Conservation (phyloP, 2,329 filamentous ascomycete species). For the Xylariaceae sp. region DNA sequence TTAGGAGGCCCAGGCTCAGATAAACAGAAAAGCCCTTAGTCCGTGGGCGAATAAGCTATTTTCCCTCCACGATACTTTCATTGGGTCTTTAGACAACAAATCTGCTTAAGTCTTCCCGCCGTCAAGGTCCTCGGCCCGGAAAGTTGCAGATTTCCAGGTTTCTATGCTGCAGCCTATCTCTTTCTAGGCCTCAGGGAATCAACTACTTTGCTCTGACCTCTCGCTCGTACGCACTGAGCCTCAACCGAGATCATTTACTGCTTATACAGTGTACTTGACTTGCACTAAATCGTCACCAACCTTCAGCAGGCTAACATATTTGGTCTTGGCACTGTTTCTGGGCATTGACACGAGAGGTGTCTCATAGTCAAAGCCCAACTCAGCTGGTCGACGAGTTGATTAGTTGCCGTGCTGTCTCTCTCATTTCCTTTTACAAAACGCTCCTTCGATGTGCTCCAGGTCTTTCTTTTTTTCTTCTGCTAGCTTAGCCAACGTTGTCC, state of each 20-base stretch:
- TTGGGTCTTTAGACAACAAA: conserved; percentile 8
- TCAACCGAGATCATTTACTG: too few species aligned
- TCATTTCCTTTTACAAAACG: not conserved
- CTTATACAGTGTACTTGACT: conserved; percentile 10
- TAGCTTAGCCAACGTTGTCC: not conserved
- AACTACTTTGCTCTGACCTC: conserved; percentile 5
- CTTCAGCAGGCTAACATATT: conserved; percentile 19
- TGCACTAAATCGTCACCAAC: conserved; percentile 11
- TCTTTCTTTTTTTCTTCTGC: too few species aligned
- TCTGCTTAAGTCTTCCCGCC: conserved; percentile 1
- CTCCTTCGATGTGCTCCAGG: conserved; percentile 5
- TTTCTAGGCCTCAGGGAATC: conserved; percentile 13
- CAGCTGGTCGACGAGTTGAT: conserved; percentile 5
- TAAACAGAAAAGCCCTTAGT: conserved; percentile 18
- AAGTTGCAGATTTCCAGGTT: conserved; percentile 4
- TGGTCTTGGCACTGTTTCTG: conserved; percentile 5
- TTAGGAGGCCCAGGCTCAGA: conserved; percentile 2
- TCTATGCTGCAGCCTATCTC: conserved; percentile 14
- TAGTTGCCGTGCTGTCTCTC: not conserved
- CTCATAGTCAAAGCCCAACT: not conserved
- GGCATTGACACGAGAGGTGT: not conserved
- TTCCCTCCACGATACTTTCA: conserved; percentile 16
- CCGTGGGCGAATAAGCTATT: conserved; percentile 8
- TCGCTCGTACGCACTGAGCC: conserved; percentile 4
- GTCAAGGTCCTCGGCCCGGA: conserved; percentile 6